Percentiles rank a stretch among this genome's conserved stretches.
Evolutionary conservation across 1,139 yeast genomes (phyloP).

Genomic region (Wickerhamiella infanticola): DNA sequence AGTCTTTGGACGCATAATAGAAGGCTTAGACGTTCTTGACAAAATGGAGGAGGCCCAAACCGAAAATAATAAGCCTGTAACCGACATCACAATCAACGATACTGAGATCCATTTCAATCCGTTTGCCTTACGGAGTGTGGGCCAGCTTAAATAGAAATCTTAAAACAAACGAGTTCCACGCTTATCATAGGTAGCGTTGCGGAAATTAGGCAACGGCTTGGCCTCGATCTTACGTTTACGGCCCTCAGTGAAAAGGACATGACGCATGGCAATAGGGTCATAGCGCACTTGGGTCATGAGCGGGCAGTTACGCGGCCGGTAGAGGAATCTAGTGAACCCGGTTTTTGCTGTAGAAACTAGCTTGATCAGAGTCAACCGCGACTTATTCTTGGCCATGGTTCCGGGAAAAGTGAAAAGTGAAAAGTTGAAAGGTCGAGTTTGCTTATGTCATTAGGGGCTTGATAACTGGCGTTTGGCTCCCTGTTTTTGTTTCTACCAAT

Average conservation of each 20-base stretch:
- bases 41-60: conserved; percentile 28
- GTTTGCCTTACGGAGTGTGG: conserved; percentile 16
- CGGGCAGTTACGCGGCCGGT: conserved; percentile 70
- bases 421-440: not conserved
- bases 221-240: conserved; percentile 74
- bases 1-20: conserved; percentile 40
- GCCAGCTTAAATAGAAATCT: not conserved
- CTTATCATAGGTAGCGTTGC: conserved; percentile 9
- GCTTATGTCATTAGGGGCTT: not conserved
- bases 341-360: conserved; percentile 75
- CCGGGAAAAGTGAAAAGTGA: not conserved
- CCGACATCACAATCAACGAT: conserved; percentile 21
- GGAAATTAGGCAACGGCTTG: conserved; percentile 20
- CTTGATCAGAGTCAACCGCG: conserved; percentile 44
- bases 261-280: conserved; percentile 69
- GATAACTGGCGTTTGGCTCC: too few species aligned
- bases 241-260: conserved; percentile 77
- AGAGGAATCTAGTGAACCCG: conserved; percentile 67
- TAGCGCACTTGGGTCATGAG: conserved; percentile 70
- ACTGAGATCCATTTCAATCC: conserved; percentile 31
- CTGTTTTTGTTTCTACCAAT: not conserved
- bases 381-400: conserved; percentile 27
- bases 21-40: conserved; percentile 25
- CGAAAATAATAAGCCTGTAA: conserved; percentile 26
- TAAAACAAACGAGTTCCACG: conserved; percentile 8